Evolutionary conservation across 495 filamentous ascomycete species (phyloP).

Genomic region (Podospora bellae-mahoneyi): DNA sequence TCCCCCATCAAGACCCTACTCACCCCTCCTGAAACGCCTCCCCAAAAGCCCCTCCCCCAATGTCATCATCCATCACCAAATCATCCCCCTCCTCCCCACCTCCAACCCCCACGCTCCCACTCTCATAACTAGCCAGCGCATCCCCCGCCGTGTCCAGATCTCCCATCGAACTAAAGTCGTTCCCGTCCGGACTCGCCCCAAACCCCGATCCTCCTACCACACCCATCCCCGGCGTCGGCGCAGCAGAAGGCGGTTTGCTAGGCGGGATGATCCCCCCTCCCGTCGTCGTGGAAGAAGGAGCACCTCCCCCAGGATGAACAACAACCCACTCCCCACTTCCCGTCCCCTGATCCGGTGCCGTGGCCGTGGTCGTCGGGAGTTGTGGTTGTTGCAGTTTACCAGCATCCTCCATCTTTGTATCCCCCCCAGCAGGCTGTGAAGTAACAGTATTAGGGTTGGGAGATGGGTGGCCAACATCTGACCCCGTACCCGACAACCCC

Average conservation of each 20-base stretch:
- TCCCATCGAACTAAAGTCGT: slow-evolving; percentile 52
- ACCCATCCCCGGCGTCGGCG: slow-evolving; percentile 34
- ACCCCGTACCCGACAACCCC: slow-evolving; percentile 40
- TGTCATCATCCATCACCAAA: slow-evolving; percentile 47
- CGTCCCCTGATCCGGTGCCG: slow-evolving; percentile 41
- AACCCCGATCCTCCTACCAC: neutral
- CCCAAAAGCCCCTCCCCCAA: slow-evolving; percentile 45
- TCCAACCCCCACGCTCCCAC: slow-evolving; percentile 14
- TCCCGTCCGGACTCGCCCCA: slow-evolving; percentile 39
- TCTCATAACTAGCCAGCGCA: slow-evolving; percentile 43
- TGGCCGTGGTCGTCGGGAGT: slow-evolving; percentile 7
- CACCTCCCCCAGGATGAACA: slow-evolving; percentile 45
- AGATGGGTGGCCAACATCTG: slow-evolving; percentile 36
- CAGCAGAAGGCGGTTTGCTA: slow-evolving; percentile 40
- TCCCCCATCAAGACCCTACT: too few species aligned
- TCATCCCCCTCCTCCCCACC: slow-evolving; percentile 36
- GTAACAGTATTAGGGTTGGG: slow-evolving; percentile 26
- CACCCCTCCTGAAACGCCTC: slow-evolving; percentile 34
- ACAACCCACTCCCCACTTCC: slow-evolving; percentile 54
- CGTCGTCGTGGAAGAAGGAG: slow-evolving; percentile 23
- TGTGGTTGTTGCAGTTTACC: neutral
- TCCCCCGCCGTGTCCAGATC: slow-evolving; percentile 52
- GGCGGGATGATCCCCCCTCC: neutral
- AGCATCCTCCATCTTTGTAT: slow-evolving; percentile 40
- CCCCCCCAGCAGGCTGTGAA: slow-evolving; percentile 18